phyloP scores from a whole-genome alignment of 805 yeast species.

The Pichia californica region DNA sequence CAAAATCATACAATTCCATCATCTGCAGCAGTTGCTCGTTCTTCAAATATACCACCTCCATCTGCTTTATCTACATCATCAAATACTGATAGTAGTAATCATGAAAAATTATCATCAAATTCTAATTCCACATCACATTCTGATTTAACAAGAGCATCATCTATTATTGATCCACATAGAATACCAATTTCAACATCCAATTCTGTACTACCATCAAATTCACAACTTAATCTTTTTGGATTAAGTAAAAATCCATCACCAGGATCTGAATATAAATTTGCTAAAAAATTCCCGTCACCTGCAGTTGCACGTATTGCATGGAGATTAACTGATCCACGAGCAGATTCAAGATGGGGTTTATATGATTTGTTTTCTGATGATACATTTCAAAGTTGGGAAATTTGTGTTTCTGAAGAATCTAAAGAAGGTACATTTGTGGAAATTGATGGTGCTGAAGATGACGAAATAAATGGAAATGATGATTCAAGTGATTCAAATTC shows the following conservation, averaged over 20 bases:
- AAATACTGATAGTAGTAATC: not conserved
- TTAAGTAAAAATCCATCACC: conserved; percentile 32
- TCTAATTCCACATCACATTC: conserved; percentile 9
- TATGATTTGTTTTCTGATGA: conserved; percentile 56
- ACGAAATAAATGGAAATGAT: conserved; percentile 13
- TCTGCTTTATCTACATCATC: conserved; percentile 2
- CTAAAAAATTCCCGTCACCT: conserved; percentile 51
- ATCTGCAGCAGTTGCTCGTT: conserved; percentile 12
- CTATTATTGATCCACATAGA: not conserved
- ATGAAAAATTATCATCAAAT: not conserved
- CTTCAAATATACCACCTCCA: not conserved
- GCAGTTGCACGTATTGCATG: conserved; percentile 72
- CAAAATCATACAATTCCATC: conserved; percentile 5
- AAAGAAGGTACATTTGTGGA: conserved; percentile 9
- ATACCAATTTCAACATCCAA: not conserved
- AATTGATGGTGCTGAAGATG: conserved; percentile 2
- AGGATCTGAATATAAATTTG: conserved; percentile 66
- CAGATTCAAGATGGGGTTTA: conserved; percentile 50
- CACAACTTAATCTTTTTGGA: conserved; percentile 2
- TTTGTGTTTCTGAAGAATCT: conserved; percentile 50
- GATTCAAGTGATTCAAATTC: conserved; percentile 9
- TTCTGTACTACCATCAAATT: not conserved
- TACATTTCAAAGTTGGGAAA: conserved; percentile 57
- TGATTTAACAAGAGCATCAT: conserved; percentile 1
- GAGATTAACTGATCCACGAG: conserved; percentile 66